Conservation (phyloP, 768 basidiomycete genomes). For the Cyathus striatus region DNA sequence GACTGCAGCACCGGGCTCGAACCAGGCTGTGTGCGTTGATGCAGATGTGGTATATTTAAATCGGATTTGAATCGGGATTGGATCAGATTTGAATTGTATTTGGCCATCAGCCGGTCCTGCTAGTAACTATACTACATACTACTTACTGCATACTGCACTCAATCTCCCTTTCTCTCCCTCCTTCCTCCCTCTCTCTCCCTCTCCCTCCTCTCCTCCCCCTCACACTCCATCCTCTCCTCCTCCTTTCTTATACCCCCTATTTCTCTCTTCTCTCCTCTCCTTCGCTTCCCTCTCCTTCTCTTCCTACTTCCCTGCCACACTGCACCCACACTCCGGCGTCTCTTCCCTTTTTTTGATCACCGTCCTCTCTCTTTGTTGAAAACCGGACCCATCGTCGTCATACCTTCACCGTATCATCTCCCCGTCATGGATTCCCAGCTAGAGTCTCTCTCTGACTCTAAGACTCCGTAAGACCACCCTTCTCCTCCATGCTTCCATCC, state of each 20-base stretch:
- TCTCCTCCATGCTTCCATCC: conserved; percentile 6
- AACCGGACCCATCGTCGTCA: conserved; percentile 18
- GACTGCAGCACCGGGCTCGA: no score
- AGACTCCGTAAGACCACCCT: conserved; percentile 21
- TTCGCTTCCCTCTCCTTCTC: conserved; percentile 6
- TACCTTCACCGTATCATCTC: background rate
- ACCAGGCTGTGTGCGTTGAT: no score
- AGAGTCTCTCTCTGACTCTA: conserved; percentile 26
- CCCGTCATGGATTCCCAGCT: conserved; percentile 29
- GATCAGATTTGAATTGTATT: background rate
- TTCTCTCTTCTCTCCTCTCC: background rate
- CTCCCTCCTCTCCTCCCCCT: conserved; percentile 3
- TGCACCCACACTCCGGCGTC: conserved; percentile 8
- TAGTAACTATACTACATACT: no score
- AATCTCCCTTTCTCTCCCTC: conserved; percentile 6
- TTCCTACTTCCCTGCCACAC: background rate
- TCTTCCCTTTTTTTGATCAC: conserved; percentile 33
- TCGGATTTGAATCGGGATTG: background rate
- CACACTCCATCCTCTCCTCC: conserved; percentile 1
- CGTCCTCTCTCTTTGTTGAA: conserved; percentile 30
- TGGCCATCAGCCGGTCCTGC: background rate
- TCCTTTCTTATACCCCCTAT: background rate
- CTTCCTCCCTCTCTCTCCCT: conserved; percentile 7
- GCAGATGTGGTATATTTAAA: no score
- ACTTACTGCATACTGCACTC: no score